A percentile compares a stretch with the other conserved stretches of the same genome.
Evolutionary conservation across 2,329 filamentous ascomycete genomes (phyloP).

Genomic region (Teratosphaeria epicoccoides): DNA sequence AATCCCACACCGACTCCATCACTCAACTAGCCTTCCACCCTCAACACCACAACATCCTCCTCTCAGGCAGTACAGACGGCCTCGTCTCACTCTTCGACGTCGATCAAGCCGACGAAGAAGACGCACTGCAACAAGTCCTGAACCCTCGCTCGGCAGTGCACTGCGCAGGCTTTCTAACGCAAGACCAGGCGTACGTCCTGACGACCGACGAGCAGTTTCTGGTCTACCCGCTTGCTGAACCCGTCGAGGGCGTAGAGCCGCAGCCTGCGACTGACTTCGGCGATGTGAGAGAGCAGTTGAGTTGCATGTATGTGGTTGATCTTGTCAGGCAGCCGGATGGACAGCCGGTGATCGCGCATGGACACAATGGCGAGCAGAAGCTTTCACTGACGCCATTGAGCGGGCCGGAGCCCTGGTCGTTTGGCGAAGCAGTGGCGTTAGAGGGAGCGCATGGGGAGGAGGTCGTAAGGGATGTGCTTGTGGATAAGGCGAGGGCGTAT

Average conservation of each 20-base stretch:
- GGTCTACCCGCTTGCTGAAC: conserved; percentile 59
- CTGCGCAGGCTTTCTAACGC: conserved; percentile 59
- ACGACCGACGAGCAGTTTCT: conserved; percentile 71
- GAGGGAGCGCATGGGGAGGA: conserved; percentile 39
- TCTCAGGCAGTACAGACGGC: conserved; percentile 71
- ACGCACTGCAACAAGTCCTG: conserved; percentile 65
- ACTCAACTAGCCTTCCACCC: conserved; percentile 42
- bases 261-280: conserved; percentile 50
- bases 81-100: conserved; percentile 69
- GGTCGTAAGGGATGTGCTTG: conserved; percentile 36
- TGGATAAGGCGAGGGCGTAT: conserved; percentile 26
- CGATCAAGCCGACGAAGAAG: conserved; percentile 60
- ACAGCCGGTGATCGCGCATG: conserved; percentile 21
- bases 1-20: conserved; percentile 48
- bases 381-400: conserved; percentile 19
- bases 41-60: conserved; percentile 47
- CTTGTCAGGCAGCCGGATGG: conserved; percentile 40
- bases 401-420: conserved; percentile 16
- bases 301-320: conserved; percentile 64
- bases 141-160: conserved; percentile 68
- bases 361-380: conserved; percentile 20
- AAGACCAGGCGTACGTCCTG: conserved; percentile 57
- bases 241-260: conserved; percentile 43
- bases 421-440: conserved; percentile 23
- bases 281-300: conserved; percentile 55